These are phyloP conservation scores for Citrus maxima DNA, from an alignment of 345 rosid genomes.

Conservation along the genomic window DNA sequence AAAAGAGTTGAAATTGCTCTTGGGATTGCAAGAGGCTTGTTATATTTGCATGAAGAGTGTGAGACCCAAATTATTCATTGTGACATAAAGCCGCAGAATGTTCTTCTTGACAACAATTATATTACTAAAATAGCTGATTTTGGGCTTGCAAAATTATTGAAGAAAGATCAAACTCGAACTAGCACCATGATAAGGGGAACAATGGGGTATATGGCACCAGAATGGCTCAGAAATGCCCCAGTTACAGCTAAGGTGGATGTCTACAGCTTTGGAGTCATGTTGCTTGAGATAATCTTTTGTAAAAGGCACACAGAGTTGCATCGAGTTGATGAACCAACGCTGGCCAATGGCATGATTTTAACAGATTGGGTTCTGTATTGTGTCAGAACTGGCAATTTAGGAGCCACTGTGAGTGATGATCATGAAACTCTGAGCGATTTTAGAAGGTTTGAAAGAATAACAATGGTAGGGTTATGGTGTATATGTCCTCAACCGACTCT, in stretches of 20 bases:
- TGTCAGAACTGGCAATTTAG: conserved; percentile 16
- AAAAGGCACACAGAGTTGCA: conserved; percentile 26
- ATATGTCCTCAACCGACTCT: conserved; percentile 17
- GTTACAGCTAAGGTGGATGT: conserved; percentile 29
- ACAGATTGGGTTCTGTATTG: conserved; percentile 27
- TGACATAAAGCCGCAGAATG: conserved; percentile 50
- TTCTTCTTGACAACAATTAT: conserved; percentile 31
- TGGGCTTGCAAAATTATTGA: conserved; percentile 33
- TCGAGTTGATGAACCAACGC: conserved; percentile 7
- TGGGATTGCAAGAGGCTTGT: conserved; percentile 36
- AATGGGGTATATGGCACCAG: conserved; percentile 42
- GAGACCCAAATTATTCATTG: conserved; percentile 44
- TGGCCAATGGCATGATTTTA: conserved; percentile 22
- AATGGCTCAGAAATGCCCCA: conserved; percentile 48
- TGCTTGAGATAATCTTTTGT: conserved; percentile 29
- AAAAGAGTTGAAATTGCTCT: conserved; percentile 27
- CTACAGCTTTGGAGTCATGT: conserved; percentile 36
- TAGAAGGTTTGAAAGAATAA: conserved; percentile 18
- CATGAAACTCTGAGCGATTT: conserved; percentile 17
- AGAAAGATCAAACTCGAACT: conserved; percentile 34
- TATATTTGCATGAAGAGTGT: conserved; percentile 51
- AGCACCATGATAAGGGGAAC: conserved; percentile 38
- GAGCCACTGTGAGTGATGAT: conserved; percentile 18
- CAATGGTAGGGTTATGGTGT: conserved; percentile 31
- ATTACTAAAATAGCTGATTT: conserved; percentile 38